A percentile compares a stretch with the other conserved stretches of the same genome.
Conservation (phyloP, 2,329 filamentous ascomycete species). For the Coniosporium tulheliwenetii region DNA sequence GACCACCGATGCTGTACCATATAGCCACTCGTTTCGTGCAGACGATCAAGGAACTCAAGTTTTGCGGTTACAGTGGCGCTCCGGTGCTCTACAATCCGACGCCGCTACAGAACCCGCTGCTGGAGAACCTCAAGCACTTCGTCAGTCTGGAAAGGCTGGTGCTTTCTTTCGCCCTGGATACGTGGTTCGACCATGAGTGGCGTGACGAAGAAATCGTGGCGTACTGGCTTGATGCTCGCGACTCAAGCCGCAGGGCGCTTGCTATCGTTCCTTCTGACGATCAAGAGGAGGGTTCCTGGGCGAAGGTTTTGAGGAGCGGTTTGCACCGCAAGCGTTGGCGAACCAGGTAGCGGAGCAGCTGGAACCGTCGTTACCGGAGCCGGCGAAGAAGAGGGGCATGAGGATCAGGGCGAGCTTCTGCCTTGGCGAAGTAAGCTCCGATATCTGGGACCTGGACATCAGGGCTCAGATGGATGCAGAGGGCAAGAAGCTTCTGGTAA, state of each 20-base stretch:
- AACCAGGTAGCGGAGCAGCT: slow-evolving; percentile 23
- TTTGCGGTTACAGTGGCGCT: slow-evolving; percentile 30
- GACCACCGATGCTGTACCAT: slow-evolving; percentile 23
- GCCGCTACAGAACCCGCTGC: slow-evolving; percentile 20
- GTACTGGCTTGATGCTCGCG: slow-evolving; percentile 26
- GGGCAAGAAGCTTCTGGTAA: slow-evolving; percentile 16
- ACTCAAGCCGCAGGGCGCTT: slow-evolving; percentile 21
- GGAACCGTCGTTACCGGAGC: slow-evolving; percentile 21
- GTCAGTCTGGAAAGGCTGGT: slow-evolving; percentile 25
- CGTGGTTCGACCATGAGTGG: slow-evolving; percentile 19
- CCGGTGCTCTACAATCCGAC: slow-evolving; percentile 22
- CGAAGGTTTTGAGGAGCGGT: slow-evolving; percentile 23
- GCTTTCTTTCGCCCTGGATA: slow-evolving; percentile 26
- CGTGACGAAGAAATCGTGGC: slow-evolving; percentile 27
- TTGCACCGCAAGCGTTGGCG: slow-evolving; percentile 23
- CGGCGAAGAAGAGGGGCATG: slow-evolving; percentile 26
- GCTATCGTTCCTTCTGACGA: slow-evolving; percentile 12
- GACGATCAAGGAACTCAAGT: slow-evolving; percentile 28
- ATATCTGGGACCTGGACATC: slow-evolving; percentile 31
- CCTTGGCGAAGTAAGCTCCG: slow-evolving; percentile 18
- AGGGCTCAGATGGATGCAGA: slow-evolving; percentile 17
- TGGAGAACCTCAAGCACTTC: slow-evolving; percentile 24
- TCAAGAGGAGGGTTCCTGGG: slow-evolving; percentile 22
- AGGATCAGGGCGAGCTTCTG: slow-evolving; percentile 30
- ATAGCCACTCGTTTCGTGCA: slow-evolving; percentile 23